Conservation (phyloP, 441 rosid genomes). For the Isatis lusitanica region DNA sequence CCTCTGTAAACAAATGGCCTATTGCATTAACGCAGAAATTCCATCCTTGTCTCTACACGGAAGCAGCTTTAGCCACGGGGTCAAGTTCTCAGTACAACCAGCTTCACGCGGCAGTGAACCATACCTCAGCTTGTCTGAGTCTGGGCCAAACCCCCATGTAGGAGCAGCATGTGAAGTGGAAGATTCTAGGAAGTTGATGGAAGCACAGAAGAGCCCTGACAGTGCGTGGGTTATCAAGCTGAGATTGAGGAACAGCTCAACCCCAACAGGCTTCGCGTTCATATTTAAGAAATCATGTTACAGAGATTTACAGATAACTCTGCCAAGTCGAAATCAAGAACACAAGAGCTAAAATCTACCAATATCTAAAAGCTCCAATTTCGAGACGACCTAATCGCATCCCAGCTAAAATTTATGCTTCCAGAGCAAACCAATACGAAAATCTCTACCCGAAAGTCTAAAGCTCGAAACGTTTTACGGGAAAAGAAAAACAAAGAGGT, state of each 20-base stretch:
- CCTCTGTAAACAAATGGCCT: slow-evolving; percentile 69
- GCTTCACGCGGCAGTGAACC: slow-evolving; percentile 88
- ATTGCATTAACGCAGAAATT: slow-evolving; percentile 60
- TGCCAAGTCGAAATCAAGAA: too few relatives aligned
- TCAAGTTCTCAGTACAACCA: slow-evolving; percentile 85
- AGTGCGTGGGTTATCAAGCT: slow-evolving; percentile 71
- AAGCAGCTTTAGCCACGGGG: slow-evolving; percentile 88
- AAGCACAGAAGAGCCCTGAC: slow-evolving; percentile 88
- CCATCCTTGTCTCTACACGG: slow-evolving; percentile 92
- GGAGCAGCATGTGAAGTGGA: slow-evolving; percentile 9
- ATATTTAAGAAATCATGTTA: slow-evolving; percentile 36
- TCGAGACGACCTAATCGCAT: slow-evolving; percentile 15
- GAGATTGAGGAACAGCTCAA: slow-evolving; percentile 67
- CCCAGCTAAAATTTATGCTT: background rate
- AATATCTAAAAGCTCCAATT: too few relatives aligned
- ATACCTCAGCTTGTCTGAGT: slow-evolving; percentile 54
- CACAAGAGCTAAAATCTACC: too few relatives aligned
- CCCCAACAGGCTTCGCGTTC: slow-evolving; percentile 87
- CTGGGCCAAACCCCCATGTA: slow-evolving; percentile 4
- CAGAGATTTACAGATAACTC: background rate
- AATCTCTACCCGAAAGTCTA: background rate
- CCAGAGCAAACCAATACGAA: background rate
- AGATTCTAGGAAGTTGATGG: slow-evolving; percentile 67
- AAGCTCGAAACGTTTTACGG: background rate
- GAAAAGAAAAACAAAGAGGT: background rate